Percentiles rank a stretch among this genome's conserved stretches.
phyloP scores from a whole-genome alignment of 768 basidiomycete genomes.

The Strobilomyces dryophilus region DNA sequence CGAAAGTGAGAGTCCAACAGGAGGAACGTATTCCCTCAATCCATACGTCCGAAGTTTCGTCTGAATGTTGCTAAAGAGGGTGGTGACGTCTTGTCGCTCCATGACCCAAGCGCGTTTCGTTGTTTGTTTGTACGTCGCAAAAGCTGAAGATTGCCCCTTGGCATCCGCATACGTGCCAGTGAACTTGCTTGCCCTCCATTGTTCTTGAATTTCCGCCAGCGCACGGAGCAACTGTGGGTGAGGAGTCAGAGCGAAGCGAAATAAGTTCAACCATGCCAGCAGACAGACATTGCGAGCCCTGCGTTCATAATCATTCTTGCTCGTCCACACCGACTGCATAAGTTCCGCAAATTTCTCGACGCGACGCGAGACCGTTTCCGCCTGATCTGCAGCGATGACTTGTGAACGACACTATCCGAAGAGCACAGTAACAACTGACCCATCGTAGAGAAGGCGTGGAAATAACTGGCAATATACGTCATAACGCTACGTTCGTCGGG shows the following conservation, averaged over 20 bases:
- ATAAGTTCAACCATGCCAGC: constrained; percentile 1
- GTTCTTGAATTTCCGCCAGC: constrained; percentile 59
- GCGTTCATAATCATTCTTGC: constrained; percentile 88
- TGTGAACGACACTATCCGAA: not conserved
- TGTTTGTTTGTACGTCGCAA: constrained; percentile 79
- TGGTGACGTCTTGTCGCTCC: constrained; percentile 83
- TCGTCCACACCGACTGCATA: constrained; percentile 88
- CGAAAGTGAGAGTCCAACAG: constrained; percentile 58
- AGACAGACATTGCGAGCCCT: constrained; percentile 70
- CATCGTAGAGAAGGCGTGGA: constrained; percentile 98
- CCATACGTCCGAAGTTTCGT: constrained; percentile 92
- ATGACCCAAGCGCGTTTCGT: constrained; percentile 85
- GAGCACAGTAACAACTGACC: constrained; percentile 47
- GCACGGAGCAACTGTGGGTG: constrained; percentile 56
- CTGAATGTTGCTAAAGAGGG: constrained; percentile 88
- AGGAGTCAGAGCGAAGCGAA: constrained; percentile 3
- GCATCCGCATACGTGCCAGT: constrained; percentile 78
- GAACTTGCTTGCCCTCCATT: constrained; percentile 67
- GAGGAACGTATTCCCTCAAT: constrained; percentile 78
- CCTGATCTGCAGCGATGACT: constrained; percentile 61
- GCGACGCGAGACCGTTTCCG: constrained; percentile 88
- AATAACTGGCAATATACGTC: constrained; percentile 97
- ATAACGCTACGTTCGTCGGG: constrained; percentile 97
- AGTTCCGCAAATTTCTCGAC: constrained; percentile 96
- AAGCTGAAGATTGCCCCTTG: constrained; percentile 66